Evolutionary conservation across 768 basidiomycete genomes (phyloP), one percentile per base, ranked within the genome.

Genomic region (Podaxis carcinomalis): DNA sequence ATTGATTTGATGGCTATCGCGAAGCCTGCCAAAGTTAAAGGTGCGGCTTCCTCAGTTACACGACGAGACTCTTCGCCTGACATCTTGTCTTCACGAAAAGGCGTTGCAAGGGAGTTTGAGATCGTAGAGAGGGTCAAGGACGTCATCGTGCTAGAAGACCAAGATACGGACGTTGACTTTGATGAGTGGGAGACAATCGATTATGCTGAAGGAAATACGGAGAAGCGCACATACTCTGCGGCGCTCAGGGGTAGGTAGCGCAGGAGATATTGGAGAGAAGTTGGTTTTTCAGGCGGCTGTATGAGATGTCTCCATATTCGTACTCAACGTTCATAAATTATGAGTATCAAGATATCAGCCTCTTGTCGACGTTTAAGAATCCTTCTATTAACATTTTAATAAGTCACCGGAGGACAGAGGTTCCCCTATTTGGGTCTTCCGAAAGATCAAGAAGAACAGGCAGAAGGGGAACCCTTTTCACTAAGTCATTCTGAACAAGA

Each of bases 1-100:
- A 25, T 60, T 53, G 59, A 60, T 27, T 53, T 60, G 51, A 60
- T 60, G 59, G 59, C 51, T 19, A 60, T 60, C 1, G 59, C 59
- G 7, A 60, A 60, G 42, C 59, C 59, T 46, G 59, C 59, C 5
- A 60, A 60, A 39, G 51, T 46, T n/a, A 60, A 53, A 53, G 59
- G 59, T 60, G 36, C 11, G 42, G 27, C 14, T 28, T 23, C 36
- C 13, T 51, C 14, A 5, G 49, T 7, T 32, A 21, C 5, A 28
- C 16, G 28, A 25, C n/a, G 21, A 21, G 25, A 27, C 4, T 14
- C 25, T 35, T 35, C 35, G 14, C 32, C 51, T 52, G 35, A 49
- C 5, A 50, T 9, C 32, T 32, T 23, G 16, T 27, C 40, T n/a
- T 28, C 21, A 14, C 21, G n/a, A 53, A 7, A 23, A 60, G 59